A percentile compares a stretch with the other conserved stretches of the same genome.
Conservation (phyloP, 306 rosid species). For the Clitoria ternatea region DNA sequence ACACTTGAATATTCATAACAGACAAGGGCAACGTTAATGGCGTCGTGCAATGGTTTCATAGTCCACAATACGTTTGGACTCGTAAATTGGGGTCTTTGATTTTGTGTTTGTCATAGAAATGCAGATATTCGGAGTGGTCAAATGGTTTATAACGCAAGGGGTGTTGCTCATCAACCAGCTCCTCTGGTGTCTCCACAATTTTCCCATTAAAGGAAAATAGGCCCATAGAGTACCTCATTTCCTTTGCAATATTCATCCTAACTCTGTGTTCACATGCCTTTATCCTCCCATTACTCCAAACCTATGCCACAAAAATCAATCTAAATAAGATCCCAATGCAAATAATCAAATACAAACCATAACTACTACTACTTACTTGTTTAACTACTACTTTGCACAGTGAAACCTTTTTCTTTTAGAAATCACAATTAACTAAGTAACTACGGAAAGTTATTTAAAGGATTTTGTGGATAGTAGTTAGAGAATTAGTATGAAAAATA, state of each 20-base stretch:
- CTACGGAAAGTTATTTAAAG: too few species aligned
- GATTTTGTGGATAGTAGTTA: too few species aligned
- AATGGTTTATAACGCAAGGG: slow-evolving; percentile 19
- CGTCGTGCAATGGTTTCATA: too few species aligned
- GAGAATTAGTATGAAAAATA: too few species aligned
- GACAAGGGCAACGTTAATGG: too few species aligned
- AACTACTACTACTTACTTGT: too few species aligned
- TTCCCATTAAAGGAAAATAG: not conserved
- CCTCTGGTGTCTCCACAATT: slow-evolving; percentile 12
- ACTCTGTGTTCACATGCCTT: slow-evolving; percentile 25
- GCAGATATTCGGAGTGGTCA: slow-evolving; percentile 20
- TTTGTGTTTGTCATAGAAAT: not conserved
- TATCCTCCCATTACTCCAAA: slow-evolving; percentile 27
- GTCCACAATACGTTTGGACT: slow-evolving; percentile 1
- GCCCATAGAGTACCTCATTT: slow-evolving; percentile 6
- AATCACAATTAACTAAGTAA: too few species aligned
- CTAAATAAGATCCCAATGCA: not conserved
- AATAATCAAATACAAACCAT: too few species aligned
- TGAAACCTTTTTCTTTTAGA: too few species aligned
- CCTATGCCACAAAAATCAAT: not conserved
- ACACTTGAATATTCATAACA: too few species aligned
- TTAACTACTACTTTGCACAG: too few species aligned
- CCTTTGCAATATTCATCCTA: slow-evolving; percentile 11
- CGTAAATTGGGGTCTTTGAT: not conserved
- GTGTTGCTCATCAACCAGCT: slow-evolving; percentile 22